Evolutionary conservation across 345 rosid genomes (phyloP), one percentile per base, ranked within the genome.

Genomic region (Euphorbia tirucalli): DNA sequence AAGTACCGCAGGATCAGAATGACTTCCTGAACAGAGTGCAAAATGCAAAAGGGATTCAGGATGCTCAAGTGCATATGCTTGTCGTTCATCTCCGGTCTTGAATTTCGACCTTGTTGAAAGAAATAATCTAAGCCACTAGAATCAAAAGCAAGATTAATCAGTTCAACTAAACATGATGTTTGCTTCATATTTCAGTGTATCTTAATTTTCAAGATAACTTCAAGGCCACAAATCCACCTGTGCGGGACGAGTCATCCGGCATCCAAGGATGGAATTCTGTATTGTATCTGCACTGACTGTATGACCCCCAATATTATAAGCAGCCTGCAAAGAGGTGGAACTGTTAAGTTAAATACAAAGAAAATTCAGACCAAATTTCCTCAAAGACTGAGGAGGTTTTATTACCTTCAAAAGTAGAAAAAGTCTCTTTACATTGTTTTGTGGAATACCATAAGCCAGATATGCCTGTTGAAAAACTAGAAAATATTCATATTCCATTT

Each of bases 1-100:
- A 55, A 76, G 71, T 91, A 94, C 98, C 83, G 93, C 88, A n/a
- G 98, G 98, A 84, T 94, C 97, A 3, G 96, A 94, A 85, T 92
- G 97, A 88, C 86, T 92, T 72, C 97, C 97, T 28, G 92, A 87
- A 70, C 95, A 78, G 67, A 94, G 95, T 21, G 96, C 93, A 73
- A 94, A 94, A 78, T 89, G 87, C 43, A 92, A 65, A 71, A 88
- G 96, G 30, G 95, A 86, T 74, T 88, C 98, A 7, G 88, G 83
- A 81, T 74, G 87, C 5, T 88, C 84, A 37, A 89, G 79, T 63
- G 83, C 88, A 79, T 88, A 92, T 41, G 86, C 83, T 80, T 81
- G 87, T 65, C 96, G 81, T 60, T 81, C 83, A 77, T 92, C 95
- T 73, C 92, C 91, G 1, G 79, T 73, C 84, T 86, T 95, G 85